Conservation (phyloP, 169 alveolate species). For the Babesia caballi region DNA sequence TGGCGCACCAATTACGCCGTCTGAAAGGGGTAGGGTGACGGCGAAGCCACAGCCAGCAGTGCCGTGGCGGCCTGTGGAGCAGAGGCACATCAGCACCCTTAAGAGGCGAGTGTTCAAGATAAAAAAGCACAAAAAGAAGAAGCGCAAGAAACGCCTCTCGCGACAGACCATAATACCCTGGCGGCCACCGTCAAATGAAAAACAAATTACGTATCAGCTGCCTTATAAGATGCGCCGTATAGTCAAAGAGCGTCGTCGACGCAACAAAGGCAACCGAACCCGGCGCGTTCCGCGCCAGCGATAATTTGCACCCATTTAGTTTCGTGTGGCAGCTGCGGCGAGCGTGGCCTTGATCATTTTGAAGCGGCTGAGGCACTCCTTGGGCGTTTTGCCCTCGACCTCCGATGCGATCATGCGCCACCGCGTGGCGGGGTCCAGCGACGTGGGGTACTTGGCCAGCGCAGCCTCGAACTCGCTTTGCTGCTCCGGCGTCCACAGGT, state of each 20-base stretch:
- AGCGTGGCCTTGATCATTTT: conserved; percentile 57
- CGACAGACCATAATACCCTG: conserved; percentile 72
- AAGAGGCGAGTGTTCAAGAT: conserved; percentile 75
- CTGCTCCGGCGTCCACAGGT: conserved; percentile 21
- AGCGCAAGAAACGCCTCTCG: conserved; percentile 73
- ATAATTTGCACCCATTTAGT: neutral
- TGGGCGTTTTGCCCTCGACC: conserved; percentile 71
- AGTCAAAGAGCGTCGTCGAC: conserved; percentile 69
- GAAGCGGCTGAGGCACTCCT: conserved; percentile 71
- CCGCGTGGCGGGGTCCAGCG: conserved; percentile 73
- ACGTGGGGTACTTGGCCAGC: conserved; percentile 73
- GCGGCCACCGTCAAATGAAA: conserved; percentile 62
- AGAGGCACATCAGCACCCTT: conserved; percentile 67
- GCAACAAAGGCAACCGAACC: conserved; percentile 66
- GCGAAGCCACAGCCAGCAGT: neutral
- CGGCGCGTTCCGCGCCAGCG: conserved; percentile 59
- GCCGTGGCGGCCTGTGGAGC: neutral
- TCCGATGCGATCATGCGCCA: conserved; percentile 81
- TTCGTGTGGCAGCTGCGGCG: conserved; percentile 14
- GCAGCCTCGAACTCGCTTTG: conserved; percentile 72
- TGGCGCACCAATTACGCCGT: no score
- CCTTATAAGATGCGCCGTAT: conserved; percentile 70
- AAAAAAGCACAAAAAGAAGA: conserved; percentile 77
- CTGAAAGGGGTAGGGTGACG: no score
- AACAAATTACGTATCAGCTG: conserved; percentile 52